phyloP scores from a whole-genome alignment of 2,329 filamentous ascomycete species.

The Rhytidhysteron rufulum region DNA sequence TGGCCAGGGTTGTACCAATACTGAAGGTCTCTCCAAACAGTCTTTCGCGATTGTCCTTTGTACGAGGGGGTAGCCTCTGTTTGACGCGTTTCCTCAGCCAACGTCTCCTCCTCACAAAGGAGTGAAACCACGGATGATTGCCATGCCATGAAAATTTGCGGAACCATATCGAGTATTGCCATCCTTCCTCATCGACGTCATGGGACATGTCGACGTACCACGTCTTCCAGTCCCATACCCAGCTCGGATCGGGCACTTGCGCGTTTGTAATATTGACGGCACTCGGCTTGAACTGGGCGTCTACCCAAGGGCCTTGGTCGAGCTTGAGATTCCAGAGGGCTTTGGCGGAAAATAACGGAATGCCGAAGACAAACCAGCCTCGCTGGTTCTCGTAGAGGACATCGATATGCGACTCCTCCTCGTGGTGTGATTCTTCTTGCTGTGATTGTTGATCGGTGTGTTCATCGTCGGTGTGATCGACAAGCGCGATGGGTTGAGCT shows the following conservation, averaged over 20 bases:
- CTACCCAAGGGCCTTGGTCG: conserved; percentile 86
- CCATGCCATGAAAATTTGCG: conserved; percentile 68
- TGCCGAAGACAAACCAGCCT: conserved; percentile 82
- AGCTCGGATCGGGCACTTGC: conserved; percentile 89
- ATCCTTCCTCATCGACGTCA: conserved; percentile 83
- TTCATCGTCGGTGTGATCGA: conserved; percentile 51
- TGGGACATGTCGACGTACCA: conserved; percentile 77
- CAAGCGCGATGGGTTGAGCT: conserved; percentile 67
- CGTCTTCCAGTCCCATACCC: conserved; percentile 79
- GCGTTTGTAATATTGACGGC: conserved; percentile 75
- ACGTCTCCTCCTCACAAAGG: conserved; percentile 82
- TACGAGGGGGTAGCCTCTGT: conserved; percentile 43
- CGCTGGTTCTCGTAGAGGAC: conserved; percentile 95
- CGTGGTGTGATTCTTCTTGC: conserved; percentile 14
- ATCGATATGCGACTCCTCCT: conserved; percentile 55
- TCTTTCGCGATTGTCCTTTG: conserved; percentile 27
- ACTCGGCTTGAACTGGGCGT: conserved; percentile 51
- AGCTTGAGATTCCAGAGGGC: conserved; percentile 71
- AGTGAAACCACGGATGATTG: conserved; percentile 85
- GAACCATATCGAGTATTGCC: conserved; percentile 95
- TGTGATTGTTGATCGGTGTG: conserved; percentile 27
- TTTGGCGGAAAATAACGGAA: conserved; percentile 81
- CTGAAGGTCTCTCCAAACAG: conserved; percentile 37
- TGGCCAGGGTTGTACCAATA: conserved; percentile 31
- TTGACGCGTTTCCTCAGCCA: conserved; percentile 82